phyloP scores from a whole-genome alignment of 148 eudicot species.

The Persicaria tinctoria region DNA sequence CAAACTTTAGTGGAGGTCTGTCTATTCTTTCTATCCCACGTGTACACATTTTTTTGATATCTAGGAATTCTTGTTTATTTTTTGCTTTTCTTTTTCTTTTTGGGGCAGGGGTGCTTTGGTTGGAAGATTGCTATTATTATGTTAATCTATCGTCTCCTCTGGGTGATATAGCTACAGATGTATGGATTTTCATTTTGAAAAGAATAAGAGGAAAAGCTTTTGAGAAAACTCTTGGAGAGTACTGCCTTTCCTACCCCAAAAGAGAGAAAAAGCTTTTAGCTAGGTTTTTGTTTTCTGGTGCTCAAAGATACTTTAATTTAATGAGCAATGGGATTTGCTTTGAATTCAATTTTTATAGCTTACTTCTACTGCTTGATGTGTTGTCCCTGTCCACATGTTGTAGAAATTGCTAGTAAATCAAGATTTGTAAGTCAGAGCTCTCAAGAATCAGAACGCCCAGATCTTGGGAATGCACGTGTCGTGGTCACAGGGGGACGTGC shows the following conservation, averaged over 20 bases:
- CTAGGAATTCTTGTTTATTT: not conserved
- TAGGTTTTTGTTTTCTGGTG: not conserved
- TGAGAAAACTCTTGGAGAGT: too few relatives aligned
- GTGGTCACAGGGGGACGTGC: slow-evolving; percentile 91
- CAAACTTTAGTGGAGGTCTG: slow-evolving; percentile 82
- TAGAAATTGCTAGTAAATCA: slow-evolving; percentile 56
- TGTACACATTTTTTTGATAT: not conserved
- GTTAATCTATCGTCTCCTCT: not conserved
- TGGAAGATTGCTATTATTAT: not conserved
- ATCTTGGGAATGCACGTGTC: slow-evolving; percentile 86
- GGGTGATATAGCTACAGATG: not conserved
- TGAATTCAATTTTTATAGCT: not conserved
- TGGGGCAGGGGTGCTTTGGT: not conserved
- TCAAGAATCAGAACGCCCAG: slow-evolving; percentile 87
- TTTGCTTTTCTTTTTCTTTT: not conserved
- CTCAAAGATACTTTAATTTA: slow-evolving; percentile 4
- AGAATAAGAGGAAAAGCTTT: not conserved
- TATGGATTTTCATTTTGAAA: not conserved
- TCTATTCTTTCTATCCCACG: slow-evolving; percentile 20
- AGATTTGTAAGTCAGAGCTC: slow-evolving; percentile 52
- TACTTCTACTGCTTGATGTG: not conserved
- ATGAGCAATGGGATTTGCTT: not conserved
- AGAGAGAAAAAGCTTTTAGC: too few relatives aligned
- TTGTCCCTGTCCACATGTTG: slow-evolving; percentile 13
- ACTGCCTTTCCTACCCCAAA: too few relatives aligned